These are phyloP conservation scores for Thinopyrum elongatum DNA, from an alignment of 176 grass and related monocot genomes.

Conservation along the genomic window DNA sequence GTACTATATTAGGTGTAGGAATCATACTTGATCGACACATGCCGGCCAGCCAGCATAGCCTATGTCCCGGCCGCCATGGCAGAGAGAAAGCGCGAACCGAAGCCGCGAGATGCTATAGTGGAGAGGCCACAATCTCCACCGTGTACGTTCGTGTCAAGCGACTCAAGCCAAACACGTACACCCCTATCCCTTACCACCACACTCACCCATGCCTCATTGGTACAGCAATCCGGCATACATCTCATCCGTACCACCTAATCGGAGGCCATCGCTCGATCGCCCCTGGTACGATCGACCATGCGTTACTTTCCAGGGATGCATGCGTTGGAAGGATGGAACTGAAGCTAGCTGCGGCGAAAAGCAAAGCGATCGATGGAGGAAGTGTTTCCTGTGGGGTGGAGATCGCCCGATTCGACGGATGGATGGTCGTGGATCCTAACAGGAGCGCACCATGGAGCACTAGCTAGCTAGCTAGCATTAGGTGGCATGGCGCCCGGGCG, in stretches of 20 bases:
- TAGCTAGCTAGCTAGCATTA: not conserved
- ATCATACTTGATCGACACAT: constrained; percentile 17
- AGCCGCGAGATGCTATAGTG: constrained; percentile 26
- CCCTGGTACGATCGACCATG: not conserved
- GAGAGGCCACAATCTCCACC: not conserved
- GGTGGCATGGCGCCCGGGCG: not conserved
- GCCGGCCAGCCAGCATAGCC: not conserved
- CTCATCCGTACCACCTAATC: constrained; percentile 5
- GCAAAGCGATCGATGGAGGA: not conserved
- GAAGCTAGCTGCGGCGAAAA: too few species aligned
- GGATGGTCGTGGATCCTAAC: constrained; percentile 33
- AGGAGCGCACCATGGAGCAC: constrained; percentile 40
- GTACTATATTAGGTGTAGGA: constrained; percentile 13
- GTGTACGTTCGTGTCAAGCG: not conserved
- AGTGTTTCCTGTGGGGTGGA: constrained; percentile 14
- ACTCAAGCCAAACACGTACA: too few species aligned
- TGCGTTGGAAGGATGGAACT: not conserved
- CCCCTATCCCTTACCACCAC: not conserved
- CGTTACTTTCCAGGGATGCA: constrained; percentile 1
- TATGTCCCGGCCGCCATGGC: constrained; percentile 5
- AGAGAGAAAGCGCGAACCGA: constrained; percentile 10
- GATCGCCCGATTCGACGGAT: not conserved
- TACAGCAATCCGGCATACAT: not conserved
- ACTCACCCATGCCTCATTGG: not conserved
- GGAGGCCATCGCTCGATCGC: not conserved